Percentiles rank a stretch among this genome's conserved stretches.
Conservation (phyloP, 768 basidiomycete species). For the Pisolithus tinctorius region DNA sequence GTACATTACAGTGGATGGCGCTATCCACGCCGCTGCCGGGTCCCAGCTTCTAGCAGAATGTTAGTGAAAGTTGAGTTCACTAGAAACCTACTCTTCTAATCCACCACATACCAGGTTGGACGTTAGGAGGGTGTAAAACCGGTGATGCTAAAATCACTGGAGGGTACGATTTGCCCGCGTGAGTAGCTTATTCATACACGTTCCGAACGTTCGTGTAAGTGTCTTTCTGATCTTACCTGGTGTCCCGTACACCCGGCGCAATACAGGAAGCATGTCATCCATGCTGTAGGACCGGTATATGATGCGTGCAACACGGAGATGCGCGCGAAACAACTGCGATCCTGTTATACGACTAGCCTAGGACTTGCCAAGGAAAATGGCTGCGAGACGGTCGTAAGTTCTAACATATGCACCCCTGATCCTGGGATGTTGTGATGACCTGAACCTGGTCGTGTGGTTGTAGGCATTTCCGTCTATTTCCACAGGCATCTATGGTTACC, state of each 20-base stretch:
- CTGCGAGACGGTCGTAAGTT: constrained; percentile 55
- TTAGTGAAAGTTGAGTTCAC: constrained; percentile 24
- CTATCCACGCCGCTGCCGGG: constrained; percentile 75
- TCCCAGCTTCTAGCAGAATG: constrained; percentile 62
- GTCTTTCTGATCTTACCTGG: neutral
- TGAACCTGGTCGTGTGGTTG: neutral
- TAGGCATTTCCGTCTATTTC: constrained; percentile 82
- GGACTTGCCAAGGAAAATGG: constrained; percentile 52
- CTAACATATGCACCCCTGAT: neutral
- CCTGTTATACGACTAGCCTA: constrained; percentile 64
- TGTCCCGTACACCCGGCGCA: neutral
- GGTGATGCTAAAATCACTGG: constrained; percentile 76
- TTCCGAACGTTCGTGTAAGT: neutral
- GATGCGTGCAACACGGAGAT: constrained; percentile 31
- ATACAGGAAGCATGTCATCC: constrained; percentile 62
- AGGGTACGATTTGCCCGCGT: constrained; percentile 76
- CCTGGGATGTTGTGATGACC: neutral
- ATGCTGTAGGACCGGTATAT: constrained; percentile 74
- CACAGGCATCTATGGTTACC: constrained; percentile 75
- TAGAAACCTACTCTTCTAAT: constrained; percentile 1
- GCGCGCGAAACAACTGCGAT: constrained; percentile 50
- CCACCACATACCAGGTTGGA: constrained; percentile 39
- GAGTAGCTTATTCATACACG: constrained; percentile 23
- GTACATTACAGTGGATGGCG: constrained; percentile 59
- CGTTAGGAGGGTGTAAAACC: constrained; percentile 58